Percentiles rank a stretch among this genome's conserved stretches.
Evolutionary conservation across 106 monocot species (phyloP).

Genomic region (Posidonia australis): DNA sequence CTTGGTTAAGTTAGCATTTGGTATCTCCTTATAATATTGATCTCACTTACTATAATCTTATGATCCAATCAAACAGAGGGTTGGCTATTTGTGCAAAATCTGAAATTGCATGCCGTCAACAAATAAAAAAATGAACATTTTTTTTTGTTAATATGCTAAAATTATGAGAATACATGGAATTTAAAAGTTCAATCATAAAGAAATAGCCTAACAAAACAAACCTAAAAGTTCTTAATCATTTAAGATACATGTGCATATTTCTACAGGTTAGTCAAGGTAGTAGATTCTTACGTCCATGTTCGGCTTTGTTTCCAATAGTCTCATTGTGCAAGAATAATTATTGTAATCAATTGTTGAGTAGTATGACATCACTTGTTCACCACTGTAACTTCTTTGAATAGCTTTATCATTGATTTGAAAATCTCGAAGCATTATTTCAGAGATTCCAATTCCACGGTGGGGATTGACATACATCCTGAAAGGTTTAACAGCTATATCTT

Average conservation of each 20-base stretch:
- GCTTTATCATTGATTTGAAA: constrained; percentile 35
- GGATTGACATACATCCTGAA: constrained; percentile 35
- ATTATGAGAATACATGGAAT: no score
- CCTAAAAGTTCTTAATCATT: no score
- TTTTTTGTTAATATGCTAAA: no score
- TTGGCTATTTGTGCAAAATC: no score
- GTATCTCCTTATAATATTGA: no score
- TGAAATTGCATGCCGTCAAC: no score
- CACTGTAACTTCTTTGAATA: constrained; percentile 30
- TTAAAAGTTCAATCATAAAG: no score
- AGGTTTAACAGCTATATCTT: constrained; percentile 46
- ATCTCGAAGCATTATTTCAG: constrained; percentile 31
- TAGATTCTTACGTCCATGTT: constrained; percentile 34
- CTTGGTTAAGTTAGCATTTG: no score
- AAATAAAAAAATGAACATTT: no score
- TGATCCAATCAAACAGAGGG: no score
- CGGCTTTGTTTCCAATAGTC: constrained; percentile 31
- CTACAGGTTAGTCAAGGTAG: neutral
- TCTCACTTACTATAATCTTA: no score
- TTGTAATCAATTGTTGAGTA: constrained; percentile 15
- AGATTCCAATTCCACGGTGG: constrained; percentile 31
- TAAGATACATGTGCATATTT: neutral
- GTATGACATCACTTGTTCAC: constrained; percentile 37
- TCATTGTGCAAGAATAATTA: constrained; percentile 37
- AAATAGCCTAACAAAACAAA: no score